These are phyloP conservation scores for Lentinus polychrous DNA, from an alignment of 1,284 basidiomycete species.

Conservation along the genomic window DNA sequence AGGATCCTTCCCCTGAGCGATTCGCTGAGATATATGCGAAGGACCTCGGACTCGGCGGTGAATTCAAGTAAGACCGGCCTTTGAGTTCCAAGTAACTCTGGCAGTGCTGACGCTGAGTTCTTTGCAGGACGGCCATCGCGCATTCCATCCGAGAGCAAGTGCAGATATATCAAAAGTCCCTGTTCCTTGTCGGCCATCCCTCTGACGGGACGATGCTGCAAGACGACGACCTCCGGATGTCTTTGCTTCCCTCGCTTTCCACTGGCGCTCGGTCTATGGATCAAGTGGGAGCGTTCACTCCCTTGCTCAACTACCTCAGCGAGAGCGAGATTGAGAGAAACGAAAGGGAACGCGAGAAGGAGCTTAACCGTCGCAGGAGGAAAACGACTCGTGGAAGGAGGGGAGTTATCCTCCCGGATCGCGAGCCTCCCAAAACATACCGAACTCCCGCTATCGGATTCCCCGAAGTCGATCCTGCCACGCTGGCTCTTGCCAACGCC, in stretches of 20 bases:
- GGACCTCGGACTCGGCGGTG: constrained; percentile 87
- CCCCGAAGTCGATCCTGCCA: constrained; percentile 68
- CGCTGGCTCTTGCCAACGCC: constrained; percentile 54
- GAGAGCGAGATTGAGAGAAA: constrained; percentile 84
- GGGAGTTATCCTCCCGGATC: constrained; percentile 87
- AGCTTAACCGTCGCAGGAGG: constrained; percentile 79
- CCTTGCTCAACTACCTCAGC: constrained; percentile 82
- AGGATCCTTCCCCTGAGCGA: constrained; percentile 79
- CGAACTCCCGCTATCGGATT: constrained; percentile 83
- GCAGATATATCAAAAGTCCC: constrained; percentile 85
- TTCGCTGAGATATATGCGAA: constrained; percentile 86
- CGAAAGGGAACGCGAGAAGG: constrained; percentile 92
- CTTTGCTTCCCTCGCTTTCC: constrained; percentile 79
- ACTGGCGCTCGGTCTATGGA: constrained; percentile 68
- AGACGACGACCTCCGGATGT: constrained; percentile 88
- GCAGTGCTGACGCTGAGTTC: not conserved
- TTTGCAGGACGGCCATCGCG: constrained; percentile 80
- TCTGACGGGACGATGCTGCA: constrained; percentile 73
- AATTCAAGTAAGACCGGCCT: constrained; percentile 75
- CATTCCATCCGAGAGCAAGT: constrained; percentile 97
- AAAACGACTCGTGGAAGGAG: constrained; percentile 84
- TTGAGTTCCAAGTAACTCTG: constrained; percentile 12
- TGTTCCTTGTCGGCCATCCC: constrained; percentile 87
- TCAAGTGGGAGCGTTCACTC: constrained; percentile 77
- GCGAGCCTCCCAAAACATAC: constrained; percentile 88